Percentiles rank a stretch among this genome's conserved stretches.
These are phyloP conservation scores for Xylaria sp. DNA, from an alignment of 2,329 filamentous ascomycete genomes.

Conservation along the genomic window DNA sequence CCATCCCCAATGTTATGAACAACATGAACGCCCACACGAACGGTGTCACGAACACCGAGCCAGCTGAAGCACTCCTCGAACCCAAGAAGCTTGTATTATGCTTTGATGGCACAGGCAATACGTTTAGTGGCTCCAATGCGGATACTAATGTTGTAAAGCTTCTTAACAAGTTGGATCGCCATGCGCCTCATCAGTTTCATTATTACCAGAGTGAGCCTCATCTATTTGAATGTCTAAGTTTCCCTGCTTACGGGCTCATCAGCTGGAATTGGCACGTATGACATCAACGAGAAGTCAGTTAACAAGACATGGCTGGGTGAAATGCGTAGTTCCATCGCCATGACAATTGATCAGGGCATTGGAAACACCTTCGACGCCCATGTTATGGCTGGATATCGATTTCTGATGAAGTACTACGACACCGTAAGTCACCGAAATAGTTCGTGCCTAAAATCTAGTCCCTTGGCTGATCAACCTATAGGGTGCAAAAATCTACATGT, in stretches of 20 bases:
- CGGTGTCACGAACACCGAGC: not conserved
- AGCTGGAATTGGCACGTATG: slow-evolving; percentile 63
- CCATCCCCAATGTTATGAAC: not conserved
- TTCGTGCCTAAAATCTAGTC: not conserved
- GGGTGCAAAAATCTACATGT: slow-evolving; percentile 63
- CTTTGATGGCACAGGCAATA: slow-evolving; percentile 61
- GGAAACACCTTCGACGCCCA: slow-evolving; percentile 61
- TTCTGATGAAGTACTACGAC: slow-evolving; percentile 64
- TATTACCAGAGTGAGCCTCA: slow-evolving; percentile 59
- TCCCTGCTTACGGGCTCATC: not conserved
- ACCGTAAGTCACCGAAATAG: slow-evolving; percentile 42
- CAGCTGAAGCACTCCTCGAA: slow-evolving; percentile 17
- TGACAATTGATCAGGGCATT: slow-evolving; percentile 56
- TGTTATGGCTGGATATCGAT: slow-evolving; percentile 63
- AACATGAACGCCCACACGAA: slow-evolving; percentile 21
- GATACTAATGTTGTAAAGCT: slow-evolving; percentile 67
- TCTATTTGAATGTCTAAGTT: no score
- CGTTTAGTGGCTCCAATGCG: slow-evolving; percentile 56
- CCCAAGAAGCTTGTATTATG: slow-evolving; percentile 56
- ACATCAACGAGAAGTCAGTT: slow-evolving; percentile 55
- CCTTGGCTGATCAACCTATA: slow-evolving; percentile 37
- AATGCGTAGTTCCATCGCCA: slow-evolving; percentile 50
- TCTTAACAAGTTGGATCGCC: slow-evolving; percentile 57
- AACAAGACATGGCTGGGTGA: slow-evolving; percentile 51
- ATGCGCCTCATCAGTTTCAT: slow-evolving; percentile 56